Percentiles rank a stretch among this genome's conserved stretches.
Conservation (phyloP, 1,284 basidiomycete genomes). For the Puccinia polysora region DNA sequence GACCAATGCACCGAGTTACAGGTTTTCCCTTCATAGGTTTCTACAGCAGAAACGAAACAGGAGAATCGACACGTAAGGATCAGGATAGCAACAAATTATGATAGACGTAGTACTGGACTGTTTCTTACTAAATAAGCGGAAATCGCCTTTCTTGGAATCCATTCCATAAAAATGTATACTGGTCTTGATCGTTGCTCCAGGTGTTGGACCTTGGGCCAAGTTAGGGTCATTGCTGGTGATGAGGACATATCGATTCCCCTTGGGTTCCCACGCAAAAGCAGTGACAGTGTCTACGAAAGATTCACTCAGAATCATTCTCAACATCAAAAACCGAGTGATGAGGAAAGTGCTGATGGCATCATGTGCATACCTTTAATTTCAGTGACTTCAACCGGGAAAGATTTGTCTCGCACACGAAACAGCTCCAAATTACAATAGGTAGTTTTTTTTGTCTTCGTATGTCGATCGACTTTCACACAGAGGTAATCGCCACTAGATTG, state of each 20-base stretch:
- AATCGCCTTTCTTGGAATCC: constrained; percentile 89
- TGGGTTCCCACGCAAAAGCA: constrained; percentile 98
- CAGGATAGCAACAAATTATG: background rate
- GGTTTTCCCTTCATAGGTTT: constrained; percentile 75
- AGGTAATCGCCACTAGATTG: constrained; percentile 98
- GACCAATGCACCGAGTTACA: constrained; percentile 97
- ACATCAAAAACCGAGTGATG: no score
- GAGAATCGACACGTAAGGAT: background rate
- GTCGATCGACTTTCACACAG: constrained; percentile 98
- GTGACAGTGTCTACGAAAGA: constrained; percentile 73
- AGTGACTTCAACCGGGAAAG: constrained; percentile 95
- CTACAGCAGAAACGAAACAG: constrained; percentile 54
- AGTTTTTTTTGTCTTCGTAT: constrained; percentile 98
- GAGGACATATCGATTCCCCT: constrained; percentile 90
- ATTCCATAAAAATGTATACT: constrained; percentile 95
- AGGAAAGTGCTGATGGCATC: background rate
- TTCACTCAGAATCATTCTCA: constrained; percentile 11
- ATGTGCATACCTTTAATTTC: constrained; percentile 74
- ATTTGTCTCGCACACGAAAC: constrained; percentile 95
- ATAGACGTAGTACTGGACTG: constrained; percentile 8
- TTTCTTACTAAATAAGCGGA: constrained; percentile 72
- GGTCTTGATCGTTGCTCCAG: constrained; percentile 90
- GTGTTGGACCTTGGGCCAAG: constrained; percentile 71
- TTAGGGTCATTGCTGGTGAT: constrained; percentile 93
- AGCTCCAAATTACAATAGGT: constrained; percentile 98